phyloP scores from a whole-genome alignment of 2,329 filamentous ascomycete species.

The Aspergillus udagawae region DNA sequence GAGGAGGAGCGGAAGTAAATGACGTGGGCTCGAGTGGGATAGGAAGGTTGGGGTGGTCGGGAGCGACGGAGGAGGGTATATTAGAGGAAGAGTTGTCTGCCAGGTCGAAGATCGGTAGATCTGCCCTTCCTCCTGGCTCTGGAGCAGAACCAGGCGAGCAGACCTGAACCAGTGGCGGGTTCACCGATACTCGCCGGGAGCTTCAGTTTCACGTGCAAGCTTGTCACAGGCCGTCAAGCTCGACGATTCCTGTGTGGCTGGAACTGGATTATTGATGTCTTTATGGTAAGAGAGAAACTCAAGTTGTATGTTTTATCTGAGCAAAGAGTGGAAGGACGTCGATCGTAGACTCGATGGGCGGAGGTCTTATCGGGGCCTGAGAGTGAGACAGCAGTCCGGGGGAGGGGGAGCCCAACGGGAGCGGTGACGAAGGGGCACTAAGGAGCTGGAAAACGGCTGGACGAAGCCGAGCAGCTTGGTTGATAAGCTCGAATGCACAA shows the following conservation, averaged over 20 bases:
- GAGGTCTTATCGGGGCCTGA: constrained; percentile 19
- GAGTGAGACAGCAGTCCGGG: constrained; percentile 1
- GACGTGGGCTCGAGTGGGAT: constrained; percentile 49
- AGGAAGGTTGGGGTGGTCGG: constrained; percentile 64
- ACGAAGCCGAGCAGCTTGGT: background rate
- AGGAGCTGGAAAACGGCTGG: background rate
- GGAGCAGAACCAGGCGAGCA: constrained; percentile 43
- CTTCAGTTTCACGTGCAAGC: constrained; percentile 11
- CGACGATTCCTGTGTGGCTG: background rate
- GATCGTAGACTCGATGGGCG: constrained; percentile 6
- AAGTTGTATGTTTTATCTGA: background rate
- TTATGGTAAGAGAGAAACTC: background rate
- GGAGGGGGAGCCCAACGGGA: constrained; percentile 9
- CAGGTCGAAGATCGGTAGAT: constrained; percentile 60
- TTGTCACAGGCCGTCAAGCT: constrained; percentile 5
- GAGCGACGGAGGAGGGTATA: constrained; percentile 57
- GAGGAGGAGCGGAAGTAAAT: constrained; percentile 37
- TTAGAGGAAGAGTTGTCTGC: constrained; percentile 62
- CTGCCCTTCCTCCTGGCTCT: constrained; percentile 42
- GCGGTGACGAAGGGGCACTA: background rate
- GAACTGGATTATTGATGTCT: background rate
- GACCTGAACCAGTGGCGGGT: constrained; percentile 32
- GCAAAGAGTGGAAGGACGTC: constrained; percentile 4
- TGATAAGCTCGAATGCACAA: background rate
- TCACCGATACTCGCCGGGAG: constrained; percentile 24